Base-by-base conservation (phyloP, 2,329 filamentous ascomycete species). In the Trichoderma sp. region DNA sequence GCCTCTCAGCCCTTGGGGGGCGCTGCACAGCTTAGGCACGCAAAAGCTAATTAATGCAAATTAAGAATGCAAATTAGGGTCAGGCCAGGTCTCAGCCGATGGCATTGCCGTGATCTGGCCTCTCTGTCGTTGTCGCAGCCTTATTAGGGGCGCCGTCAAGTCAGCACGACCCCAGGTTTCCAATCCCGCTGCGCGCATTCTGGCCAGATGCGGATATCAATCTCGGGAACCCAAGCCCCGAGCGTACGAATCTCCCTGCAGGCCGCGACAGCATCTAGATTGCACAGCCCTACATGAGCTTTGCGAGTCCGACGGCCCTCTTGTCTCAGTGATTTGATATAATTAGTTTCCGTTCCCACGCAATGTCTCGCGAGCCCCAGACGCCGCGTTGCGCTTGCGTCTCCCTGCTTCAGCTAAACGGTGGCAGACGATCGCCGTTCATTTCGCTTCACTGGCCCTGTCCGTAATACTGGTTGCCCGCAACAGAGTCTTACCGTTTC, bases 301-400 rank as follows among this genome's bases (percentile, higher is more conserved):
- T 13, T 55, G 54, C 52, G 61, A n/a, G 21, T 43, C 39, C 39
- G 39, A 43, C 39, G 39, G 39, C 7, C 7, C 1, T 37, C 2
- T 37, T 39, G 37, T 39, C 32, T 39, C 14, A 18, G 14, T 5
- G 5, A 39, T 18, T 39, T 39, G 39, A 5, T 43, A 43, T 43
- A 43, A 43, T 43, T 43, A n/a, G 39, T 43, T 18, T 43, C 16
- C 16, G 18, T 43, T 43, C 39, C 39, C 39, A 43, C 39, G 39
- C 8, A 43, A 43, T 43, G 39, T 43, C 39, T 43, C 7, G 39
- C 39, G 39, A 43, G 39, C 39, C 5, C 30, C 51, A 65, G 61
- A 52, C 61, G 61, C 52, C 61, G 61, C 52, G 61, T 65, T 65
- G 52, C 52, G 61, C 61, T 65, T 65, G 61, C 61, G 61, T 65